These are phyloP conservation scores for Conticribra weissflogii DNA, from an alignment of 108 stramenopile species.

Conservation along the genomic window DNA sequence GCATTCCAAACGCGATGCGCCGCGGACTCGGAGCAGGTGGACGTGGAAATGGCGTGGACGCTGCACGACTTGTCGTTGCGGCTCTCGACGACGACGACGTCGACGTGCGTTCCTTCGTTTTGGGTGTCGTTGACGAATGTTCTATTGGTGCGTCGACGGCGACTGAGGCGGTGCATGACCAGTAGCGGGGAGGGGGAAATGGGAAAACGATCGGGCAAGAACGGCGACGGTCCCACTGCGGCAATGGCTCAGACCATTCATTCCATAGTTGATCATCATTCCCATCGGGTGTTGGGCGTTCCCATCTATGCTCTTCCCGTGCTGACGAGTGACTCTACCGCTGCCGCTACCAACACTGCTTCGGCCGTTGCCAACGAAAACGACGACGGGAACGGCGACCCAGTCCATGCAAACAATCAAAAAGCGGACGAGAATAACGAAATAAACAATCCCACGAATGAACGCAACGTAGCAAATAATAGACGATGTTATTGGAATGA, in stretches of 20 bases:
- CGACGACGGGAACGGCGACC: no score
- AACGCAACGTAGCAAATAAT: background rate
- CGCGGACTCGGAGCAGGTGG: slow-evolving; percentile 9
- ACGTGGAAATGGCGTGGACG: slow-evolving; percentile 36
- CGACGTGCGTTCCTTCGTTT: background rate
- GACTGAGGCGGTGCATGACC: background rate
- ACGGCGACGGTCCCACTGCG: background rate
- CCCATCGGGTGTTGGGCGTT: no score
- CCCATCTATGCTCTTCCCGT: no score
- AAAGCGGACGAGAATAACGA: no score
- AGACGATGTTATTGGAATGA: slow-evolving; percentile 2
- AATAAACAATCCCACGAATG: background rate
- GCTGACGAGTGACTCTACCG: background rate
- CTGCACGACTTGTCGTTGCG: slow-evolving; percentile 6
- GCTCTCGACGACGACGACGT: background rate
- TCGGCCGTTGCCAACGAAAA: no score
- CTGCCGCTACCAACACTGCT: no score
- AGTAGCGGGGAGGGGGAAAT: background rate
- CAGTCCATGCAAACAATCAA: no score
- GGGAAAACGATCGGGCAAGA: background rate
- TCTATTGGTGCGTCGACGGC: background rate
- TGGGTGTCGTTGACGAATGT: background rate
- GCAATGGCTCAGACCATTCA: background rate
- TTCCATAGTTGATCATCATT: background rate
- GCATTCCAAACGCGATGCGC: background rate